Base-by-base conservation (phyloP, 352 stramenopile species). In the Aphanomyces invadans region DNA sequence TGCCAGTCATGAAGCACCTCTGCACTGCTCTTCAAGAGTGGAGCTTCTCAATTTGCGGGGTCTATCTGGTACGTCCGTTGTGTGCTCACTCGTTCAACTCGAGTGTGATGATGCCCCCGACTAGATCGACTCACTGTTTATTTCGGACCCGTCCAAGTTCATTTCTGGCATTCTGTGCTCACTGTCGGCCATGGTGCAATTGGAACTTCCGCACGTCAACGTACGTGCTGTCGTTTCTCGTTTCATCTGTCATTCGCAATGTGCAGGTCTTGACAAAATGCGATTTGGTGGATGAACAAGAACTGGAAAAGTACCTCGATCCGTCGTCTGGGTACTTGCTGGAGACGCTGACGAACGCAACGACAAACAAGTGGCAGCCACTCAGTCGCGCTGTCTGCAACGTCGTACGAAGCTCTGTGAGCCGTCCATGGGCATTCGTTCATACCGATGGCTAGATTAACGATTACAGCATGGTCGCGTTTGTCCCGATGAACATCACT, bases 391-490 rank as follows among this genome's bases (percentile, higher is more conserved):
- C 86, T 29, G 91, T 94, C 49, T 94, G 86, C 77, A 92, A 92
- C 51, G 86, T 94, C 72, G 86, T 94, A 77, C 44, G 80, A 77
- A 42, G 7, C n/a, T n/a, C n/a, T n/a, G n/a, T n/a, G n/a, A n/a
- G n/a, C n/a, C n/a, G n/a, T n/a, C n/a, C n/a, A n/a, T n/a, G n/a
- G n/a, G n/a, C n/a, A n/a, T n/a, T n/a, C n/a, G n/a, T n/a, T n/a
- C n/a, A n/a, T n/a, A n/a, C n/a, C n/a, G n/a, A n/a, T n/a, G n/a
- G n/a, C n/a, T 26, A 94, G 86, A 91, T 94, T 65, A 92, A 91
- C 54, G 95, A 99, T 82, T 99, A 97, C 74, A 97, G 87, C 67
- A 97, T 99, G 92, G 95, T 99, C 21, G 89, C 88, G 10, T 99
- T 98, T 71, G 77, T 98, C n/a, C 93, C 95, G 2, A 90, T 99